Percentiles rank a stretch among this genome's conserved stretches.
These are phyloP conservation scores for Exophiala bonariae DNA, from an alignment of 2,329 filamentous ascomycete species.

Conservation along the genomic window DNA sequence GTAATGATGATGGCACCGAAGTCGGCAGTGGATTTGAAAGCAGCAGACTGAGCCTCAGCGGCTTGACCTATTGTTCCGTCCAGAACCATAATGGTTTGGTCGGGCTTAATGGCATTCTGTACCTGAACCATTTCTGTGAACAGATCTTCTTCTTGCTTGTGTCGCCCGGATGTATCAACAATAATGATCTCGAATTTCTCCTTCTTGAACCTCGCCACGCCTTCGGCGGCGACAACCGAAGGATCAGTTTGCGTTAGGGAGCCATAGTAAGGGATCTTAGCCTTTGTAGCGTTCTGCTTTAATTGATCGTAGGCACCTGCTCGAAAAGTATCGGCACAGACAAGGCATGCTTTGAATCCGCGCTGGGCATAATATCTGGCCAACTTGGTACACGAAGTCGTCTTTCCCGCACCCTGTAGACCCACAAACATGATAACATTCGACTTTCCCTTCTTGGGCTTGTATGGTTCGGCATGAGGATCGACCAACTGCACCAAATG, in stretches of 20 bases:
- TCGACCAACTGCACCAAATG: conserved; percentile 95
- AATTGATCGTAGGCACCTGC: conserved; percentile 97
- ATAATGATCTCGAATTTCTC: conserved; percentile 98
- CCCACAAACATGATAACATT: conserved; percentile 99
- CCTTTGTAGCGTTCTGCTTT: conserved; percentile 98
- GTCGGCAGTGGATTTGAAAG: conserved; percentile 95
- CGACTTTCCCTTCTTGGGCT: conserved; percentile 90
- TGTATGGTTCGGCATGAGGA: conserved; percentile 91
- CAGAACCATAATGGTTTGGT: conserved; percentile 98
- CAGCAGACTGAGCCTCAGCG: conserved; percentile 89
- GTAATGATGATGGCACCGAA: conserved; percentile 99
- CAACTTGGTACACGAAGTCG: conserved; percentile 95
- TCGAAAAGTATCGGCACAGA: conserved; percentile 97
- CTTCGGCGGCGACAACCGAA: conserved; percentile 87
- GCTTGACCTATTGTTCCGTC: conserved; percentile 96
- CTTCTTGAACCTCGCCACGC: conserved; percentile 98
- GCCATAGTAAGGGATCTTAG: conserved; percentile 98
- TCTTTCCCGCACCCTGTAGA: conserved; percentile 96
- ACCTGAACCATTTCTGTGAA: conserved; percentile 99
- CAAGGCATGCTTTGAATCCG: conserved; percentile 88
- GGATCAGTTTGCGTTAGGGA: conserved; percentile 96
- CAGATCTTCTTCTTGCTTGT: conserved; percentile 89
- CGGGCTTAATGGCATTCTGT: conserved; percentile 81
- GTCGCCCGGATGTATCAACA: conserved; percentile 92
- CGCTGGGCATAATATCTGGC: conserved; percentile 91